phyloP scores from a whole-genome alignment of 371 early-diverging fungal genomes.

The Mortierella sp. region DNA sequence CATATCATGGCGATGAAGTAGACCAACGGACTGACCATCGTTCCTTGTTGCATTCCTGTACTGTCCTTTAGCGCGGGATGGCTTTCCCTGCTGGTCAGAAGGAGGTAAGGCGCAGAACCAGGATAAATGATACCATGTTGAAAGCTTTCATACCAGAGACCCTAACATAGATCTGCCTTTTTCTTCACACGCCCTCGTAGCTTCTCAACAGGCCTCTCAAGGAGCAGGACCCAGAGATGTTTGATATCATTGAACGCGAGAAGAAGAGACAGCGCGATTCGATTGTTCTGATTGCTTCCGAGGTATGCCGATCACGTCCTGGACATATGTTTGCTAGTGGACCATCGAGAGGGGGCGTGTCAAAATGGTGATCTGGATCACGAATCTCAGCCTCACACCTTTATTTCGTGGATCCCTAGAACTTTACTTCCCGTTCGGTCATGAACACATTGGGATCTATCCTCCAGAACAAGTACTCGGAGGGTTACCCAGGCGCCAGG shows the following conservation, averaged over 20 bases:
- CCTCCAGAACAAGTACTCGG: slow-evolving; percentile 99
- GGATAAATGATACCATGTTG: neutral
- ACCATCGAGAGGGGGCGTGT: too few relatives aligned
- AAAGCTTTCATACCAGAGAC: neutral
- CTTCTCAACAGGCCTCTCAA: slow-evolving; percentile 76
- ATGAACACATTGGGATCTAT: slow-evolving; percentile 98
- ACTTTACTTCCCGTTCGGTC: slow-evolving; percentile 97
- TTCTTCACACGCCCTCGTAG: slow-evolving; percentile 25
- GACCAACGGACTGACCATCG: neutral
- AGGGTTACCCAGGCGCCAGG: slow-evolving; percentile 98
- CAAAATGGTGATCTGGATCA: too few relatives aligned
- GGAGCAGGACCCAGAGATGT: slow-evolving; percentile 92
- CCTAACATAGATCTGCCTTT: neutral
- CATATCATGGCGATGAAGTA: too few relatives aligned
- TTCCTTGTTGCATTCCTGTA: neutral
- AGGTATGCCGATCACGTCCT: slow-evolving; percentile 51
- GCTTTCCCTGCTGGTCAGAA: slow-evolving; percentile 73
- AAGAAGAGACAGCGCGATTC: slow-evolving; percentile 96
- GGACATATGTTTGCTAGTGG: too few relatives aligned
- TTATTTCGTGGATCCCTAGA: slow-evolving; percentile 63
- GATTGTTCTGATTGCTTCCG: slow-evolving; percentile 96
- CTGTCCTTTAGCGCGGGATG: slow-evolving; percentile 60
- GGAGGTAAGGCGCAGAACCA: slow-evolving; percentile 54
- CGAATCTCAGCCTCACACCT: neutral
- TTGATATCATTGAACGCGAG: slow-evolving; percentile 94